These are phyloP conservation scores for Ascoidea asiatica DNA, from an alignment of 805 yeast species.

Conservation along the genomic window DNA sequence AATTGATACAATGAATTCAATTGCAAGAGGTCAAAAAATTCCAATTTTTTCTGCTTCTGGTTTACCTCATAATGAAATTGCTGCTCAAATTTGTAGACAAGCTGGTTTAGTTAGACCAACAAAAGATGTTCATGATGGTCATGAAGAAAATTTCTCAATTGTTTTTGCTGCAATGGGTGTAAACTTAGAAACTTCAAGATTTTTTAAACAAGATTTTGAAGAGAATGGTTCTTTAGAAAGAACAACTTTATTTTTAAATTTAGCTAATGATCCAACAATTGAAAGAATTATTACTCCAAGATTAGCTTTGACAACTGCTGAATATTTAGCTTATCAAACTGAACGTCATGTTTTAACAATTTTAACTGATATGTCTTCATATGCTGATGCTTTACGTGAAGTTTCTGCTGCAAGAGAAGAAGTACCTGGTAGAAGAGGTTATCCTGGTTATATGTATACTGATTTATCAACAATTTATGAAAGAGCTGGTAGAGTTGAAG, in stretches of 20 bases:
- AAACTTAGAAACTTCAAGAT: constrained; percentile 94
- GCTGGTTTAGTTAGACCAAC: constrained; percentile 99
- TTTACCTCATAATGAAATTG: constrained; percentile 98
- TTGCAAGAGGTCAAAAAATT: constrained; percentile 99
- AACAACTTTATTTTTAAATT: constrained; percentile 89
- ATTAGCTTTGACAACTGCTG: constrained; percentile 96
- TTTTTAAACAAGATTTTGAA: constrained; percentile 98
- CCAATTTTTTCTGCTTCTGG: constrained; percentile 99
- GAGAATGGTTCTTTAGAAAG: constrained; percentile 98
- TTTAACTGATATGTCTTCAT: constrained; percentile 98
- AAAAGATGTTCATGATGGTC: constrained; percentile 98
- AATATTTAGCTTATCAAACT: constrained; percentile 96
- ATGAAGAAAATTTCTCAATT: constrained; percentile 97
- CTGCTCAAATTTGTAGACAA: constrained; percentile 99
- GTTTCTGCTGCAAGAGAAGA: constrained; percentile 99
- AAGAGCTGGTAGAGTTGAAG: constrained; percentile 99
- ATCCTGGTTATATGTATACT: constrained; percentile 99
- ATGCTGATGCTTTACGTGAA: constrained; percentile 99
- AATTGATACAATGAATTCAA: constrained; percentile 97
- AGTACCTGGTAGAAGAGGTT: constrained; percentile 99
- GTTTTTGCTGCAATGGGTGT: constrained; percentile 99
- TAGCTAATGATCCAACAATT: constrained; percentile 98
- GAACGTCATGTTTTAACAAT: constrained; percentile 98
- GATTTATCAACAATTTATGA: constrained; percentile 98
- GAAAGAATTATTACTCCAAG: constrained; percentile 99